Conservation (phyloP, 306 rosid species). For the Abrus pulchellus region DNA sequence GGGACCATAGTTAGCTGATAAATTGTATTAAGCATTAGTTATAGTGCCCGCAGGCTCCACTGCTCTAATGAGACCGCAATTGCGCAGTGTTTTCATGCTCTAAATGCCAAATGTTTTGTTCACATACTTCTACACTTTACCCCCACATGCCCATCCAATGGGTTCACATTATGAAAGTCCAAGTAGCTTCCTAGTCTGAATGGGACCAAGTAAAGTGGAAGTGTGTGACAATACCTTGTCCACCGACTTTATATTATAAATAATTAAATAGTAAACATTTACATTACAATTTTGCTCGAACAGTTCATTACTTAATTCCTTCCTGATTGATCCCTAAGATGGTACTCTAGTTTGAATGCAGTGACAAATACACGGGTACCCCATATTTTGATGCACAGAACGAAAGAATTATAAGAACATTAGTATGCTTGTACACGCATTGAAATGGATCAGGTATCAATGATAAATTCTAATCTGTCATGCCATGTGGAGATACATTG, state of each 20-base stretch:
- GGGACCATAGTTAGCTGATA: neutral
- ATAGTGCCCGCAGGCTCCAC: neutral
- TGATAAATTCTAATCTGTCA: neutral
- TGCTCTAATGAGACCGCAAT: constrained; percentile 1
- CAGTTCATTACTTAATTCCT: neutral
- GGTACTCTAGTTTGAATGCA: neutral
- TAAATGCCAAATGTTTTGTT: neutral
- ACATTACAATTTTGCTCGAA: neutral
- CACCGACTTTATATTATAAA: neutral
- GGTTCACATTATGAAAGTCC: neutral
- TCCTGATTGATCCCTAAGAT: neutral
- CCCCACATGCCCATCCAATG: neutral
- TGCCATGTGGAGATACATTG: neutral
- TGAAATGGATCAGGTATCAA: neutral
- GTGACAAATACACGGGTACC: neutral
- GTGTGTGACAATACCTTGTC: neutral
- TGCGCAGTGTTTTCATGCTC: neutral
- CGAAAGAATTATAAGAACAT: neutral
- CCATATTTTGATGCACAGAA: neutral
- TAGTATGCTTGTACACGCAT: no score
- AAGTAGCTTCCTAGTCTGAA: constrained; percentile 13
- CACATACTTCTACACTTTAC: neutral
- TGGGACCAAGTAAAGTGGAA: neutral
- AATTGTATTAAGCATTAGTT: neutral
- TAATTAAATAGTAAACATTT: neutral